Percentiles rank a stretch among this genome's conserved stretches.
These are phyloP conservation scores for Trichothecium sympodiale DNA, from an alignment of 2,329 filamentous ascomycete genomes.

Conservation along the genomic window DNA sequence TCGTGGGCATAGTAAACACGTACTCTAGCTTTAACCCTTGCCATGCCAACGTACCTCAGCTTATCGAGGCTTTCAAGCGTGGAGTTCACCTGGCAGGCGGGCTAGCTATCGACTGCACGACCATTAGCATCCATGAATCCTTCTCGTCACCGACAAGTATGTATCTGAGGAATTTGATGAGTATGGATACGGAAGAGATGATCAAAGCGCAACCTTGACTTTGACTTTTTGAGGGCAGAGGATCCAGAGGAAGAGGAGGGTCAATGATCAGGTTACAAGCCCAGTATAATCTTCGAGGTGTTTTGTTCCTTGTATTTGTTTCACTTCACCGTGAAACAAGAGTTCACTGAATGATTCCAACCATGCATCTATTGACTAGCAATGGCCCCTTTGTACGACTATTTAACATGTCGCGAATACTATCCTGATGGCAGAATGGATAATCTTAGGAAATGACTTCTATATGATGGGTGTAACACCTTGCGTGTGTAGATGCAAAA, in stretches of 20 bases:
- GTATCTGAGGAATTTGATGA: conserved; percentile 66
- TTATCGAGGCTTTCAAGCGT: conserved; percentile 59
- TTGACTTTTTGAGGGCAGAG: conserved; percentile 46
- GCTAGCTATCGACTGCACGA: conserved; percentile 61
- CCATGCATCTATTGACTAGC: too few relatives aligned
- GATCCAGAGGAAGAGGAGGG: conserved; percentile 17
- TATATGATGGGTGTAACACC: too few relatives aligned
- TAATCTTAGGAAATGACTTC: too few relatives aligned
- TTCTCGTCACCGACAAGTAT: conserved; percentile 64
- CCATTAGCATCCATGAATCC: conserved; percentile 59
- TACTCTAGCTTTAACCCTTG: conserved; percentile 65
- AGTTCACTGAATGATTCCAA: too few relatives aligned
- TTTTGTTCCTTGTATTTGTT: too few relatives aligned
- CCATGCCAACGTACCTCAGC: conserved; percentile 60
- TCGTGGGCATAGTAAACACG: conserved; percentile 64
- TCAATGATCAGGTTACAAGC: too few relatives aligned
- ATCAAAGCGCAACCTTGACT: conserved; percentile 58
- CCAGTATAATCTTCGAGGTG: too few relatives aligned
- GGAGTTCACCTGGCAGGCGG: conserved; percentile 58
- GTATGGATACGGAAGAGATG: conserved; percentile 75
- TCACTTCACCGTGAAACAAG: too few relatives aligned
- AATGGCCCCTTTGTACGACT: too few relatives aligned
- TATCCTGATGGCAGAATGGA: too few relatives aligned
- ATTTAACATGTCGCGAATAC: too few relatives aligned
- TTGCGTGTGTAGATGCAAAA: too few relatives aligned